phyloP scores from a whole-genome alignment of 805 yeast genomes.

The Geotrichum ghanense region DNA sequence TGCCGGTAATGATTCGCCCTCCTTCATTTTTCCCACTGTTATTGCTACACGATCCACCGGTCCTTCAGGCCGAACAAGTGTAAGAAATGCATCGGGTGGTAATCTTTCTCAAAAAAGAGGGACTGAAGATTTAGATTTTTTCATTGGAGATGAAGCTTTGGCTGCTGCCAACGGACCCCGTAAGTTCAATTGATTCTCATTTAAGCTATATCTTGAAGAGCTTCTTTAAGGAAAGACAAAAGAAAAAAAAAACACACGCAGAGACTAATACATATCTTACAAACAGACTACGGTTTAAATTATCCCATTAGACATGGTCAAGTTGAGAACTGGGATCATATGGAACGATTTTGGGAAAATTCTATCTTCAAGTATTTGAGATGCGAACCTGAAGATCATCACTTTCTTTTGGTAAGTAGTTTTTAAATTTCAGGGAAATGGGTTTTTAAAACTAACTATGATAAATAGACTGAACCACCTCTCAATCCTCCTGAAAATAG shows the following conservation, averaged over 20 bases:
- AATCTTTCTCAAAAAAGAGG: slow-evolving; percentile 64
- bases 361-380: slow-evolving; percentile 92
- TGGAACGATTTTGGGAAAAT: slow-evolving; percentile 98
- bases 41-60: slow-evolving; percentile 51
- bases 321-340: slow-evolving; percentile 98
- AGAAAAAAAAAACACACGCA: not conserved
- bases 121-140: slow-evolving; percentile 87
- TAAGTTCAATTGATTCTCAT: slow-evolving; percentile 8
- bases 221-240: too few species aligned
- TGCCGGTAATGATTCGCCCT: slow-evolving; percentile 97
- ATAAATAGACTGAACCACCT: slow-evolving; percentile 76
- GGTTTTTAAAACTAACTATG: not conserved
- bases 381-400: slow-evolving; percentile 98
- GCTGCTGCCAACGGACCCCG: slow-evolving; percentile 80
- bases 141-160: slow-evolving; percentile 91
- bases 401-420: slow-evolving; percentile 47
- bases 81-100: slow-evolving; percentile 22
- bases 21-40: slow-evolving; percentile 95
- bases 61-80: slow-evolving; percentile 23
- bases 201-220: too few species aligned
- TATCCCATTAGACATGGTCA: slow-evolving; percentile 98
- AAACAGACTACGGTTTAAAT: slow-evolving; percentile 60
- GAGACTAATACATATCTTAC: too few species aligned
- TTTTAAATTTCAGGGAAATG: not conserved
- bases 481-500: slow-evolving; percentile 99